Base-by-base conservation (phyloP, 1,284 basidiomycete genomes). In the Irpex lacteus region DNA sequence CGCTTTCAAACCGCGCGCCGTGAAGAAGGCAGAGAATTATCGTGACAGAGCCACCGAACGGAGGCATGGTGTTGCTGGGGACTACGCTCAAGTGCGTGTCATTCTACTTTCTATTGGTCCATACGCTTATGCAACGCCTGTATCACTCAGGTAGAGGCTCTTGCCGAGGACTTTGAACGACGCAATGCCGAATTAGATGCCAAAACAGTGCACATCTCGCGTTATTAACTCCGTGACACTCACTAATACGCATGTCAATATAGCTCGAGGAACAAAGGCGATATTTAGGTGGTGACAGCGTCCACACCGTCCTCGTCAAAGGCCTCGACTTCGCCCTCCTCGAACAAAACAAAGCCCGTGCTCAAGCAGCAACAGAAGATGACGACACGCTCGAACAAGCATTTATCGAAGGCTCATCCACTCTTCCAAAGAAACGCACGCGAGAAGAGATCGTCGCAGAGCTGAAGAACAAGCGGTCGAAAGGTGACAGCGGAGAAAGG, bases 301-400 rank as follows among this genome's bases (percentile, higher is more conserved):
- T 89, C 61, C 93, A 96, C 74, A 89, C 91, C 2, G 86, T 96
- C 56, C 85, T 96, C 3, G 93, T 96, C 50, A 96, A 95, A 70
- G 93, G 95, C n/a, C 86, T 98, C 38, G 95, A 98, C 72, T 86
- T 90, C 72, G 89, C 93, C 0, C 83, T 97, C 3, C 80, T 98
- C 6, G 92, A 95, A 70, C 90, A 94, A 70, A 89, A 93, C 68
- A 93, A 88, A 76, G 91, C 92, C 0, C 85, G 85, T 11, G 77
- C 75, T 0, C 81, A 83, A 7, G 76, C 80, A 6, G 77, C 81
- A 52, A 75, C 81, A 18, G 85, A 89, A 62, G 89, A 91, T 62
- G 89, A 91, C 64, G 91, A 91, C 26, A 84, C 87, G 26, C 85
- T 98, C 44, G 95, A 98, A 70, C 81, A 83, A 62, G 90, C 85